Conservation (phyloP, 2,329 filamentous ascomycete species). For the Pseudohalonectria lignicola region DNA sequence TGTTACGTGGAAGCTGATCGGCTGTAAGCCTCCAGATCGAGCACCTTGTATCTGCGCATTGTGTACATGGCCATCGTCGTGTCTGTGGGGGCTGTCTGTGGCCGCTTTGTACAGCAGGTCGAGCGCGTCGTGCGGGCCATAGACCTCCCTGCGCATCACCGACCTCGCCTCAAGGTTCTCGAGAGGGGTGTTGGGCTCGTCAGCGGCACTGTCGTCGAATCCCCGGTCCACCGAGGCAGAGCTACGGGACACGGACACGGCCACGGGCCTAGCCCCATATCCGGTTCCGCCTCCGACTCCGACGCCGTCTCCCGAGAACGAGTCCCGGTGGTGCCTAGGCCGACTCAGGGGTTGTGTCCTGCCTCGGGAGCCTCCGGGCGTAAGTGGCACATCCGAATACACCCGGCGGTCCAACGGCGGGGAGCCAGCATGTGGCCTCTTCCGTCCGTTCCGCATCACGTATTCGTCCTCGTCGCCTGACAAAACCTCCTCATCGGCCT, state of each 20-base stretch:
- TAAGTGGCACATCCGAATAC: constrained; percentile 47
- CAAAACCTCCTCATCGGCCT: constrained; percentile 48
- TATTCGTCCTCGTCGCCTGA: constrained; percentile 46
- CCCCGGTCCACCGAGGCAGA: constrained; percentile 10
- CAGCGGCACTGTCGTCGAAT: constrained; percentile 27
- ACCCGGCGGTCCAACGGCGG: constrained; percentile 28
- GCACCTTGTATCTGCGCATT: no score
- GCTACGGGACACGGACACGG: background rate
- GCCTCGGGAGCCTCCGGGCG: constrained; percentile 55
- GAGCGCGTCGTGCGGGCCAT: constrained; percentile 84
- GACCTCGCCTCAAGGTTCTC: constrained; percentile 55
- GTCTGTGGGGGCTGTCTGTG: no score
- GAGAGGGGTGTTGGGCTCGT: constrained; percentile 49
- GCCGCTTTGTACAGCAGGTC: constrained; percentile 86
- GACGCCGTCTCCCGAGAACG: background rate
- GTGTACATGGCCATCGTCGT: no score
- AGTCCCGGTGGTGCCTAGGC: constrained; percentile 36
- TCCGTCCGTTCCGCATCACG: constrained; percentile 62
- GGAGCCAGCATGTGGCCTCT: constrained; percentile 44
- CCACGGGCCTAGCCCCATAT: background rate
- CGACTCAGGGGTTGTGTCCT: constrained; percentile 55
- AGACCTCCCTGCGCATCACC: constrained; percentile 63
- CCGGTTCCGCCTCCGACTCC: background rate
- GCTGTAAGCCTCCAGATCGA: no score
- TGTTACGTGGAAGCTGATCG: no score